These are phyloP conservation scores for Prunus padus DNA, from an alignment of 306 rosid species.

Conservation along the genomic window DNA sequence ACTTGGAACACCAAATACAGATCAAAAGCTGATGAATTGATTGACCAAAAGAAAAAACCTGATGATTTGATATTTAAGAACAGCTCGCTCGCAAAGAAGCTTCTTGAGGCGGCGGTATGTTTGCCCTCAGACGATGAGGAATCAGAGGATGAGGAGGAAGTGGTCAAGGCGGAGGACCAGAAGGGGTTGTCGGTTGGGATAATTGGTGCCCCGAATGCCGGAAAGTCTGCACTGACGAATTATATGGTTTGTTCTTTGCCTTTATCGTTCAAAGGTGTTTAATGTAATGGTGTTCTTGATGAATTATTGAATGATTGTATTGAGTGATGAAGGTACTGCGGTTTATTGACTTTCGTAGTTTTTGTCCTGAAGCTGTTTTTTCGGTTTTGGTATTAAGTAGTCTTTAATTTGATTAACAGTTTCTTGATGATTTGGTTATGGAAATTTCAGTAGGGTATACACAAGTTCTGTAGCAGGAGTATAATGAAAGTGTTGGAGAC, in stretches of 20 bases:
- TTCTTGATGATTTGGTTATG: background rate
- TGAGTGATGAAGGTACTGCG: background rate
- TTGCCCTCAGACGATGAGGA: conserved; percentile 37
- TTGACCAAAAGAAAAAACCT: conserved; percentile 47
- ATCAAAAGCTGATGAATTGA: conserved; percentile 43
- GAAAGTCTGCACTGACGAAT: conserved; percentile 90
- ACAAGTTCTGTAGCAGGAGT: background rate
- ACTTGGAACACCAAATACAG: conserved; percentile 66
- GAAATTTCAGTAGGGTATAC: background rate
- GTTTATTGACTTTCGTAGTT: background rate
- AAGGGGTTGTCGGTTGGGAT: conserved; percentile 82
- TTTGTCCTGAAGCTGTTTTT: background rate
- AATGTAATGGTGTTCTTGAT: background rate
- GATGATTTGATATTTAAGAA: conserved; percentile 44
- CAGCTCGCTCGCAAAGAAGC: conserved; percentile 64
- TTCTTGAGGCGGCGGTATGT: conserved; percentile 73
- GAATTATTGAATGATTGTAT: background rate
- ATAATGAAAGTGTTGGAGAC: background rate
- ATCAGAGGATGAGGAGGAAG: conserved; percentile 16
- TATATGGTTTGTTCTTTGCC: conserved; percentile 54
- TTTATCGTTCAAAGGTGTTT: background rate
- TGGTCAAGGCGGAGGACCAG: conserved; percentile 82
- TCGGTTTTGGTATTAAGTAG: background rate
- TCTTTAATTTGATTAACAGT: background rate
- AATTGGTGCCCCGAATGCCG: conserved; percentile 94